Conservation (phyloP, 495 filamentous ascomycete genomes). For the Tetracladium setigerum region DNA sequence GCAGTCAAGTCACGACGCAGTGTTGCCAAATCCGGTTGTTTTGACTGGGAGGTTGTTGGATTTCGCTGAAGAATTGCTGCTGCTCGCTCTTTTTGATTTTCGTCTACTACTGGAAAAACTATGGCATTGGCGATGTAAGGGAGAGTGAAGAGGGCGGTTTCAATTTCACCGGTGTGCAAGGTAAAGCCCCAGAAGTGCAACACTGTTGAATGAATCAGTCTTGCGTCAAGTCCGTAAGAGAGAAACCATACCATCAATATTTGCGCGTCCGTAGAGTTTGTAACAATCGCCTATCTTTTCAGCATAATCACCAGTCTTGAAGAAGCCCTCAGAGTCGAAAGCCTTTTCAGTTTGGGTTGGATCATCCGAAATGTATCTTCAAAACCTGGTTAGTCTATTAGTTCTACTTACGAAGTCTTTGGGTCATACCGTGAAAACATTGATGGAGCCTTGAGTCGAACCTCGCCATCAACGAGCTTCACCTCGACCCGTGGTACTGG, state of each 20-base stretch:
- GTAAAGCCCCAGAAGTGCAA: slow-evolving; percentile 13
- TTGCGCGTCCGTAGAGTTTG: slow-evolving; percentile 1
- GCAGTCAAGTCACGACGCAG: slow-evolving; percentile 8
- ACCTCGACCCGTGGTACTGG: slow-evolving; percentile 6
- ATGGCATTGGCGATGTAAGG: slow-evolving; percentile 8
- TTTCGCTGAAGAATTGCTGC: slow-evolving; percentile 9
- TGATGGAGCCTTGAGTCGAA: slow-evolving; percentile 6
- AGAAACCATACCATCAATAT: slow-evolving; percentile 5
- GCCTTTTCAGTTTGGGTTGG: slow-evolving; percentile 7
- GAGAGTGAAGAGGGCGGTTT: slow-evolving; percentile 8
- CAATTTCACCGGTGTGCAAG: slow-evolving; percentile 6
- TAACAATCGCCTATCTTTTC: slow-evolving; percentile 5
- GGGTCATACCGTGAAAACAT: slow-evolving; percentile 9
- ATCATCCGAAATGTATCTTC: slow-evolving; percentile 9
- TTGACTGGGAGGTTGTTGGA: not conserved
- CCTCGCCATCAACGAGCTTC: slow-evolving; percentile 7
- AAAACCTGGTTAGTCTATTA: not conserved
- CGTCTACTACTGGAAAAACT: slow-evolving; percentile 6
- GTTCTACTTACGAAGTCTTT: not conserved
- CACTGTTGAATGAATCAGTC: slow-evolving; percentile 4
- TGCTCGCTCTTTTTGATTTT: slow-evolving; percentile 6
- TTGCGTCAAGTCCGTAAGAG: not conserved
- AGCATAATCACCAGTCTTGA: slow-evolving; percentile 10
- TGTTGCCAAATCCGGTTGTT: not conserved
- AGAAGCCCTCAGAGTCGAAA: slow-evolving; percentile 7